Evolutionary conservation across 441 rosid genomes (phyloP), one percentile per base, ranked within the genome.

Genomic region (Sinapis alba): DNA sequence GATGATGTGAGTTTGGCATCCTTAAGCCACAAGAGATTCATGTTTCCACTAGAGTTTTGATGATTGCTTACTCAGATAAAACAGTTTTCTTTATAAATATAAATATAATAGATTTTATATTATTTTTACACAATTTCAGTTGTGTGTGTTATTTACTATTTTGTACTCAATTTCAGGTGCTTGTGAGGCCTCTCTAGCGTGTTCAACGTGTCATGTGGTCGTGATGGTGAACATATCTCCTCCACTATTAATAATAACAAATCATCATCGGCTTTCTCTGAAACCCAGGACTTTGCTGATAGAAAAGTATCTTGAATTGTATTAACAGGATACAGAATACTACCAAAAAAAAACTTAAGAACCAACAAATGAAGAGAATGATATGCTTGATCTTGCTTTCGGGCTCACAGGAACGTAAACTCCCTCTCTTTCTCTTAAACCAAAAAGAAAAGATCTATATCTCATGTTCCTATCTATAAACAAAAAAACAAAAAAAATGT

Each of bases 101-200:
- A n/a, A n/a, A n/a, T n/a, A n/a, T n/a, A n/a, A n/a, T n/a, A n/a
- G n/a, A n/a, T n/a, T n/a, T n/a, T n/a, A 27, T 26, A 26, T 26
- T 26, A 26, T 26, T 26, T 26, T 26, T 26, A 26, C 28, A 26
- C 28, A 26, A 26, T n/a, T n/a, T n/a, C n/a, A n/a, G n/a, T n/a
- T n/a, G 28, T 26, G 28, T 26, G 28, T 26, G 5, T 26, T 26
- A 2, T 26, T 26, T 26, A 6, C n/a, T n/a, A n/a, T n/a, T n/a
- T n/a, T n/a, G n/a, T n/a, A n/a, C 32, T 5, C 38, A 32, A 21
- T 78, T 12, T 28, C 91, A 92, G 99, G 98, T 51, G 93, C 96
- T 64, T 95, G 98, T 66, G 99, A 95, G 81, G 98, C 88, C 56
- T 95, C 99, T 21, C 92, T 95, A 74, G 98, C 96, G 2, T 95